Evolutionary conservation across 2,329 filamentous ascomycete genomes (phyloP).

Genomic region (Colletotrichum tropicale): DNA sequence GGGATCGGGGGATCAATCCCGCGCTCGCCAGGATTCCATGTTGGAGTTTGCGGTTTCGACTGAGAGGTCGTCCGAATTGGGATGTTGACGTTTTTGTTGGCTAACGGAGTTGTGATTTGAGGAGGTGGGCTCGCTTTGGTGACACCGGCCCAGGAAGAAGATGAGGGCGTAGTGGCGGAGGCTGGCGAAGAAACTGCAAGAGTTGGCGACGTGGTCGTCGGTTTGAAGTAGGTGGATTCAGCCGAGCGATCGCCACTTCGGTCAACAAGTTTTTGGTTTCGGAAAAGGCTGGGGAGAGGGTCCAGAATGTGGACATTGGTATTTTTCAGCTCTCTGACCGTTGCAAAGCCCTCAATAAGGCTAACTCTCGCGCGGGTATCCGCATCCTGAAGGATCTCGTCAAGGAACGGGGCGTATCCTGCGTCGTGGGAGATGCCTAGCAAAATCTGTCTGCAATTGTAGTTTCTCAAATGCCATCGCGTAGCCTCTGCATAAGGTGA

Average conservation of each 20-base stretch:
- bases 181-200: conserved; percentile 27
- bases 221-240: conserved; percentile 2
- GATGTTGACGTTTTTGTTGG: conserved; percentile 31
- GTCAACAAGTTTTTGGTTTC: conserved; percentile 54
- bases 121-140: conserved; percentile 48
- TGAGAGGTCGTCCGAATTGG: not conserved
- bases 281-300: conserved; percentile 55
- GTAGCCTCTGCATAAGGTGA: conserved; percentile 45
- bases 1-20: conserved; percentile 59
- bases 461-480: conserved; percentile 62
- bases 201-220: conserved; percentile 25
- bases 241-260: conserved; percentile 27
- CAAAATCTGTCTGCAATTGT: conserved; percentile 66
- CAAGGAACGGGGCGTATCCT: conserved; percentile 63
- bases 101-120: conserved; percentile 45
- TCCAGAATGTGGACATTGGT: conserved; percentile 52
- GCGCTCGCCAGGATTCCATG: conserved; percentile 59
- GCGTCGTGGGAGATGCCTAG: conserved; percentile 67
- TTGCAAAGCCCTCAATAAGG: conserved; percentile 58
- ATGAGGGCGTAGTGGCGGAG: conserved; percentile 25
- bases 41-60: conserved; percentile 30
- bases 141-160: conserved; percentile 46
- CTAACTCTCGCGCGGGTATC: conserved; percentile 48
- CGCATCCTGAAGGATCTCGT: conserved; percentile 55
- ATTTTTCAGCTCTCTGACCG: conserved; percentile 51